Percentiles rank a stretch among this genome's conserved stretches.
These are phyloP conservation scores for Arthrinium puccinioides DNA, from an alignment of 2,329 filamentous ascomycete species.

Conservation along the genomic window DNA sequence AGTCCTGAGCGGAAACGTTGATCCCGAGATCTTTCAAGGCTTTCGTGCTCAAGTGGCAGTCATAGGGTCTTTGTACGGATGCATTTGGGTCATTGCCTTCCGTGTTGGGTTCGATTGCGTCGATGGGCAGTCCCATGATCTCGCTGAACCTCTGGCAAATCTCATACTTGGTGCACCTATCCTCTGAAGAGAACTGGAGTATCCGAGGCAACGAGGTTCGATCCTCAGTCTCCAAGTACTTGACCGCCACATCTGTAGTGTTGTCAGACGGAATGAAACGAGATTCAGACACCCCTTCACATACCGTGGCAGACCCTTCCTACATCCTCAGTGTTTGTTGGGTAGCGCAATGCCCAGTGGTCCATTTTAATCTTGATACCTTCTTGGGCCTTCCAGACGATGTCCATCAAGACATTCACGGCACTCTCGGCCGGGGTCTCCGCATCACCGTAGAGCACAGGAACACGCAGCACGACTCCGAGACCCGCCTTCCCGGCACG, in stretches of 20 bases:
- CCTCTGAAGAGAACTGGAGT: slow-evolving; percentile 82
- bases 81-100: slow-evolving; percentile 66
- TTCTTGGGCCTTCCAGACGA: slow-evolving; percentile 64
- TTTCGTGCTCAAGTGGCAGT: slow-evolving; percentile 78
- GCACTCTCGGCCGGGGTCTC: slow-evolving; percentile 69
- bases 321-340: slow-evolving; percentile 84
- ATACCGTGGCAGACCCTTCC: slow-evolving; percentile 65
- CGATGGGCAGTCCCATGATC: slow-evolving; percentile 67
- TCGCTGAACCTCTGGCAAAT: slow-evolving; percentile 74
- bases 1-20: slow-evolving; percentile 66
- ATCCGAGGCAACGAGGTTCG: slow-evolving; percentile 54
- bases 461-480: slow-evolving; percentile 69
- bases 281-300: slow-evolving; percentile 9
- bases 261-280: not conserved
- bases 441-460: slow-evolving; percentile 76
- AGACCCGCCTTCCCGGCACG: slow-evolving; percentile 41
- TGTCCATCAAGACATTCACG: slow-evolving; percentile 73
- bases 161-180: slow-evolving; percentile 82
- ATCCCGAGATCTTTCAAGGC: slow-evolving; percentile 67
- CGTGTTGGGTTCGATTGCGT: slow-evolving; percentile 61
- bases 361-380: slow-evolving; percentile 67
- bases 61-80: slow-evolving; percentile 72
- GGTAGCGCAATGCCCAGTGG: slow-evolving; percentile 77
- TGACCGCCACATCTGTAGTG: slow-evolving; percentile 56
- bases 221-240: slow-evolving; percentile 51